Evolutionary conservation across 306 rosid species (phyloP), one percentile per base, ranked within the genome.

Genomic region (Albizia julibrissin): DNA sequence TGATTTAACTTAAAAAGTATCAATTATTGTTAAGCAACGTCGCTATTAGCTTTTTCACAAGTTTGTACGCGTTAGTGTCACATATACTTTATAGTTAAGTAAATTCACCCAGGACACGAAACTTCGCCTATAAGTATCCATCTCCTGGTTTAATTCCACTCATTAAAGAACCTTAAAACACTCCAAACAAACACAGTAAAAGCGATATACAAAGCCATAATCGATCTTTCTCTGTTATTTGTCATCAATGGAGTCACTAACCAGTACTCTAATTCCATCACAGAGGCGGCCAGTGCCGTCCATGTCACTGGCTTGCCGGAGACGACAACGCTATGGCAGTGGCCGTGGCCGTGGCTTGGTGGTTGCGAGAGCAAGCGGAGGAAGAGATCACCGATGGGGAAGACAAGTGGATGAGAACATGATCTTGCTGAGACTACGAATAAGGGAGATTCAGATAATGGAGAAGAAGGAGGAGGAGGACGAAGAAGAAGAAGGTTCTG

Each of bases 321-420:
- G 69, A 77, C 29, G 62, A 37, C 29, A 9, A 14, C 9, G 16
- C 9, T 2, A 27, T 26, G 6, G 69, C 22, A 13, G 39, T 34
- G 4, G 31, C 31, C 31, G 15, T 18, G 54, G 64, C 59, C 1
- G 10, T 6, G 2, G 59, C 31, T 2, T 15, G 66, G 8, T 0
- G 16, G 59, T 16, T 9, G 59, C 14, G 1, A 64, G 71, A 5
- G 59, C 77, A 8, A 42, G 76, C 8, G 62, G 62, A 0, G 37
- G 59, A 16, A 12, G 62, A 34, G 84, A 68, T 10, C 13, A n/a
- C 8, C 27, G n/a, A 12, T 84, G 83, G 6, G 77, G 74, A 8
- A 79, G 77, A 8, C n/a, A 43, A 4, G 87, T 86, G 62, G 89
- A 86, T 29, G 83, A 83, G 70, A 72, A 40, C 82, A 86, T 83